phyloP scores from a whole-genome alignment of 176 grass and related monocot species.

The Ensete glaucum region DNA sequence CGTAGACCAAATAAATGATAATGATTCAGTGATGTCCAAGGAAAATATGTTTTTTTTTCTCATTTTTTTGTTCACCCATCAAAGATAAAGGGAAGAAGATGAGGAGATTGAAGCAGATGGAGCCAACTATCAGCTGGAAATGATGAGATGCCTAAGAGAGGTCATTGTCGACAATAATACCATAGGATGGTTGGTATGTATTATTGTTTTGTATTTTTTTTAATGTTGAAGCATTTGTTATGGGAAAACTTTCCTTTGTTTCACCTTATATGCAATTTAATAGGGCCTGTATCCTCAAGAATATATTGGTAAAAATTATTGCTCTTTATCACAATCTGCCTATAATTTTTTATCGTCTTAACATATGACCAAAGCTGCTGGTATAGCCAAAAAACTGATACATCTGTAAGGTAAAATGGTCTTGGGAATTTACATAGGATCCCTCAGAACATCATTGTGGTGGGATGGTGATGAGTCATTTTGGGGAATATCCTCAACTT shows the following conservation, averaged over 20 bases:
- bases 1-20: neutral
- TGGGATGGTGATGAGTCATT: too few species aligned
- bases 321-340: too few species aligned
- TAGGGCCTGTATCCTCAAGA: neutral
- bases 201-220: constrained; percentile 3
- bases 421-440: too few species aligned
- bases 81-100: constrained; percentile 82
- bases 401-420: too few species aligned
- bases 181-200: constrained; percentile 96
- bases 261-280: neutral
- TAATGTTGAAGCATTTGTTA: neutral
- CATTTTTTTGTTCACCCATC: constrained; percentile 6
- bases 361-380: too few species aligned
- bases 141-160: constrained; percentile 98
- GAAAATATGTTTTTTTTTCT: neutral
- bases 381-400: too few species aligned
- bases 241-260: neutral
- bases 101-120: constrained; percentile 96
- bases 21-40: neutral
- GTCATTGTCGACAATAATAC: constrained; percentile 99
- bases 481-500: too few species aligned
- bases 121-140: constrained; percentile 98
- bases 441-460: too few species aligned
- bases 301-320: neutral
- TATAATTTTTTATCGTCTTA: too few species aligned